These are phyloP conservation scores for Cyberlindnera mrakii DNA, from an alignment of 805 yeast species.

Conservation along the genomic window DNA sequence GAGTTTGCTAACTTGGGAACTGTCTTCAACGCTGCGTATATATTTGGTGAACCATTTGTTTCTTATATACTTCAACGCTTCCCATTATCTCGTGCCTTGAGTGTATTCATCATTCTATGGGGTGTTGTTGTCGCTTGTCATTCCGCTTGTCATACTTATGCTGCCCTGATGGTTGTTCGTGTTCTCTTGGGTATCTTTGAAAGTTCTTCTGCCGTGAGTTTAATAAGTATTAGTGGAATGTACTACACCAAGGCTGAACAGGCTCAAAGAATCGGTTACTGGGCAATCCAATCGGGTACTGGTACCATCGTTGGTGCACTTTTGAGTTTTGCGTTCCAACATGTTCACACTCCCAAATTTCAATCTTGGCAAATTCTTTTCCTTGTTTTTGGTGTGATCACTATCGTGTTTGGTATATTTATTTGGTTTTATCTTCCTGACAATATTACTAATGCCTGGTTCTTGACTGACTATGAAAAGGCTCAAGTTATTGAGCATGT, in stretches of 20 bases:
- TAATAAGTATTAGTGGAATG: constrained; percentile 50
- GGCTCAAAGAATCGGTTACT: constrained; percentile 42
- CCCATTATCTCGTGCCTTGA: constrained; percentile 46
- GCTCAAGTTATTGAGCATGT: constrained; percentile 32
- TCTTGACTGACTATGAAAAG: constrained; percentile 33
- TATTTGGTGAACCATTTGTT: constrained; percentile 43
- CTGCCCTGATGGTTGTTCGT: constrained; percentile 46
- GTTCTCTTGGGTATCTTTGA: constrained; percentile 46
- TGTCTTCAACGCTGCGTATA: constrained; percentile 44
- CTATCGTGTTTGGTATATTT: constrained; percentile 40
- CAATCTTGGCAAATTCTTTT: constrained; percentile 54
- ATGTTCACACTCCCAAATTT: constrained; percentile 33
- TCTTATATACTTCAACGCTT: constrained; percentile 40
- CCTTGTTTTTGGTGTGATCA: constrained; percentile 45
- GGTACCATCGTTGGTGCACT: constrained; percentile 39
- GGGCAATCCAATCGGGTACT: constrained; percentile 48
- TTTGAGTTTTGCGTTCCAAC: constrained; percentile 47
- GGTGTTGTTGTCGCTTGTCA: constrained; percentile 43
- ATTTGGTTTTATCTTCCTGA: constrained; percentile 42
- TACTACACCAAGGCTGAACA: constrained; percentile 50
- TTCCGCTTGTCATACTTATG: constrained; percentile 43
- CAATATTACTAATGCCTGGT: constrained; percentile 31
- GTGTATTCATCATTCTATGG: constrained; percentile 41
- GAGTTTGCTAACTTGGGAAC: constrained; percentile 48
- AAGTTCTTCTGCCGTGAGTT: constrained; percentile 45